Conservation (phyloP, 768 basidiomycete genomes). For the Hebeloma cylindrosporum region DNA sequence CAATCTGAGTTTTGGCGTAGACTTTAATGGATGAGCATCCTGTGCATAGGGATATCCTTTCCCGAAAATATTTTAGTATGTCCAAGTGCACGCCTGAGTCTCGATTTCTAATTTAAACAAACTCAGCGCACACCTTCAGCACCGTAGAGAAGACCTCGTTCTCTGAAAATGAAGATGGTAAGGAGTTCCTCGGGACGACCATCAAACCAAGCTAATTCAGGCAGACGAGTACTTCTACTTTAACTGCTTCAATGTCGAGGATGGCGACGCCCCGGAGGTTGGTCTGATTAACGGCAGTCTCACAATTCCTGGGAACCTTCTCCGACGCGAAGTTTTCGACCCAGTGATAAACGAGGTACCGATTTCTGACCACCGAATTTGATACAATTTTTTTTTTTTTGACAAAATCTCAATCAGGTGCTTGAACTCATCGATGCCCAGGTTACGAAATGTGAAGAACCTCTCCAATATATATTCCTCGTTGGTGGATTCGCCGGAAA, state of each 20-base stretch:
- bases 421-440: neutral
- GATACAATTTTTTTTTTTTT: neutral
- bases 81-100: neutral
- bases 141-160: neutral
- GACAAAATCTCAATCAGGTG: neutral
- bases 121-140: neutral
- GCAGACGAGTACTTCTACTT: constrained; percentile 1
- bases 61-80: neutral
- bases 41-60: neutral
- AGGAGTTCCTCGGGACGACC: too few relatives aligned
- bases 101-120: neutral
- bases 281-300: neutral
- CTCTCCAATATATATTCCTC: neutral
- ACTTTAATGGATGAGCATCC: constrained; percentile 1
- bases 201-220: too few relatives aligned
- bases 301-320: neutral
- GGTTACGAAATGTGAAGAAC: neutral
- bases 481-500: constrained; percentile 3
- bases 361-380: too few relatives aligned
- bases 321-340: constrained; percentile 1
- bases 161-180: neutral
- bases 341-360: neutral
- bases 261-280: neutral
- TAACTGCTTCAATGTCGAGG: constrained; percentile 3
- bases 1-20: neutral